These are phyloP conservation scores for Colletotrichum lini DNA, from an alignment of 2,329 filamentous ascomycete genomes.

Conservation along the genomic window DNA sequence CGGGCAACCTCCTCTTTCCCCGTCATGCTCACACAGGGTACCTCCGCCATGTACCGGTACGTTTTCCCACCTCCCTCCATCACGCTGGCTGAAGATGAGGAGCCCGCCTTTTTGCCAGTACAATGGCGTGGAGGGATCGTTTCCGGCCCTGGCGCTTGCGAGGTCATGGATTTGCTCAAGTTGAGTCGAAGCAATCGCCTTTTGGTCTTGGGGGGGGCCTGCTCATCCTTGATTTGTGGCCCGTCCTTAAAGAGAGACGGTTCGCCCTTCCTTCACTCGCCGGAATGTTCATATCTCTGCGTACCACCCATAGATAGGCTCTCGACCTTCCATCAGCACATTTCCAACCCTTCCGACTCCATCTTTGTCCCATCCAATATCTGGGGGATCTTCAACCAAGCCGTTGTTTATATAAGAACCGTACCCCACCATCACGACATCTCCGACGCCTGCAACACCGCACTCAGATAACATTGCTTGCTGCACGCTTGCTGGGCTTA, in stretches of 20 bases:
- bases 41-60: constrained; percentile 41
- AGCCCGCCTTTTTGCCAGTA: constrained; percentile 35
- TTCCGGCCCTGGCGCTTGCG: constrained; percentile 28
- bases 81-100: constrained; percentile 27
- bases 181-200: constrained; percentile 11
- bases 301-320: constrained; percentile 14
- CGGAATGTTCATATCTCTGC: constrained; percentile 11
- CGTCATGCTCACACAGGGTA: constrained; percentile 10
- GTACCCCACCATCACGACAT: constrained; percentile 9
- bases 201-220: constrained; percentile 16
- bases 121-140: constrained; percentile 31
- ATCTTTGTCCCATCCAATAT: constrained; percentile 26
- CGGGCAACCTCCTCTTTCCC: constrained; percentile 5
- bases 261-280: constrained; percentile 32
- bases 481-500: constrained; percentile 25
- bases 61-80: constrained; percentile 31
- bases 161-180: constrained; percentile 31
- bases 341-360: constrained; percentile 8
- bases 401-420: constrained; percentile 16
- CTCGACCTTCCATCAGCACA: constrained; percentile 14
- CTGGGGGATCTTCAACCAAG: constrained; percentile 20
- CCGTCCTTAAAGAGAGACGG: constrained; percentile 37
- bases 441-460: background rate
- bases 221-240: constrained; percentile 28
- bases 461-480: background rate